Percentiles rank a stretch among this genome's conserved stretches.
These are phyloP conservation scores for Phellopilus nigrolimitatus DNA, from an alignment of 1,284 basidiomycete species.

Conservation along the genomic window DNA sequence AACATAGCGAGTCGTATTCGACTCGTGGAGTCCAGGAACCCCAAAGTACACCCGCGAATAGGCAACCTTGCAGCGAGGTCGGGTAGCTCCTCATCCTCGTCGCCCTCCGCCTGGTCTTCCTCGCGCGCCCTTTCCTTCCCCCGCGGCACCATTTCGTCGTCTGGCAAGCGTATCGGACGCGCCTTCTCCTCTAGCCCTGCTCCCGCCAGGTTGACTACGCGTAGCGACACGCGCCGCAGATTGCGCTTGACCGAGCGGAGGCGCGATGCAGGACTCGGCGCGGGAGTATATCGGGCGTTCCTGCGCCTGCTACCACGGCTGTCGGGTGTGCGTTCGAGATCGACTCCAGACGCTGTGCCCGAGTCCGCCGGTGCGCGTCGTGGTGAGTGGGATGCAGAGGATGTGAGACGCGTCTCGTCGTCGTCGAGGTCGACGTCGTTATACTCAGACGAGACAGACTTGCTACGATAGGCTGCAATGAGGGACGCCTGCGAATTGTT, in stretches of 20 bases:
- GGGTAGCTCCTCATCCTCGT: constrained; percentile 33
- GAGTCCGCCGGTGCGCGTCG: constrained; percentile 21
- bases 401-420: constrained; percentile 50
- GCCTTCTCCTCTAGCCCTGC: constrained; percentile 52
- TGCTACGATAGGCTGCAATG: constrained; percentile 26
- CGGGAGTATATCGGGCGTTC: constrained; percentile 48
- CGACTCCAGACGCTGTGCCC: constrained; percentile 6
- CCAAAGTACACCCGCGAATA: constrained; percentile 78
- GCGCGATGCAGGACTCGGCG: constrained; percentile 16
- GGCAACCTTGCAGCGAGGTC: constrained; percentile 45
- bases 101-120: constrained; percentile 27
- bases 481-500: constrained; percentile 17
- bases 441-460: constrained; percentile 27
- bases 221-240: constrained; percentile 67
- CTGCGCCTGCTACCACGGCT: constrained; percentile 29
- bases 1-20: constrained; percentile 59
- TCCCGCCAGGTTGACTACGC: constrained; percentile 80
- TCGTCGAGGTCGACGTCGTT: constrained; percentile 36
- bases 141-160: constrained; percentile 30
- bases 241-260: constrained; percentile 55
- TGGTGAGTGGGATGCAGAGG: constrained; percentile 40
- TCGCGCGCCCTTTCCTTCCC: constrained; percentile 22
- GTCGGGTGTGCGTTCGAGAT: constrained; percentile 14
- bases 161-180: constrained; percentile 40
- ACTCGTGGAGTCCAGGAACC: constrained; percentile 70